Evolutionary conservation across 495 filamentous ascomycete species (phyloP).

Genomic region (Podospora didyma): DNA sequence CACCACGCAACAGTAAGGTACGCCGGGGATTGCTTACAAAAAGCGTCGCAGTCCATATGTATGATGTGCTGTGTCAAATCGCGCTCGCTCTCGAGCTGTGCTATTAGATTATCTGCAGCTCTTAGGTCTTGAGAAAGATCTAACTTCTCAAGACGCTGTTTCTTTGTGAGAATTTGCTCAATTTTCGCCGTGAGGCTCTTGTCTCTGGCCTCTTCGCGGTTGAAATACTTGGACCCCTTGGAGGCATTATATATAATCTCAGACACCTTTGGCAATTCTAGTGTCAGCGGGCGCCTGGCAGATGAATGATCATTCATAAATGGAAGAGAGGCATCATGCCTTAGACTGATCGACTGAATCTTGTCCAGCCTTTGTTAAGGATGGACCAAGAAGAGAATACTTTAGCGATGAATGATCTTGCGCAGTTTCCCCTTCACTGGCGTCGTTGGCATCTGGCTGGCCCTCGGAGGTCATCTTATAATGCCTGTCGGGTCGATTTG

Average conservation of each 20-base stretch:
- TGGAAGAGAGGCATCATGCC: slow-evolving; percentile 46
- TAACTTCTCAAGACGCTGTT: slow-evolving; percentile 69
- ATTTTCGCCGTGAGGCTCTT: slow-evolving; percentile 83
- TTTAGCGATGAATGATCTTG: slow-evolving; percentile 45
- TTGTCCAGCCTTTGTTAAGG: slow-evolving; percentile 90
- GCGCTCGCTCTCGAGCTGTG: slow-evolving; percentile 69
- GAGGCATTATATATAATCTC: slow-evolving; percentile 97
- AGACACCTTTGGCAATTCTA: slow-evolving; percentile 55
- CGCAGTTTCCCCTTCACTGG: neutral
- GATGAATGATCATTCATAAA: neutral
- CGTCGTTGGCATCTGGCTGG: neutral
- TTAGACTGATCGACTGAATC: slow-evolving; percentile 90
- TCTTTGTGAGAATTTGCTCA: slow-evolving; percentile 70
- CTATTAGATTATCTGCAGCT: slow-evolving; percentile 76
- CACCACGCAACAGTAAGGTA: neutral
- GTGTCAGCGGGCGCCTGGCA: neutral
- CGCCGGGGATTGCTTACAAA: slow-evolving; percentile 45
- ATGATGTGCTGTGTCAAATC: slow-evolving; percentile 83
- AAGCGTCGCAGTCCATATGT: slow-evolving; percentile 96
- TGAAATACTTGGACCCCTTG: slow-evolving; percentile 96
- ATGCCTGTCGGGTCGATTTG: neutral
- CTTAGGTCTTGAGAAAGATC: slow-evolving; percentile 70
- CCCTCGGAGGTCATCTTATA: slow-evolving; percentile 11
- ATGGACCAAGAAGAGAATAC: slow-evolving; percentile 80
- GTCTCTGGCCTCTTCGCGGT: slow-evolving; percentile 81